phyloP scores from a whole-genome alignment of 1,284 basidiomycete genomes.

The Fereydounia khargensis region DNA sequence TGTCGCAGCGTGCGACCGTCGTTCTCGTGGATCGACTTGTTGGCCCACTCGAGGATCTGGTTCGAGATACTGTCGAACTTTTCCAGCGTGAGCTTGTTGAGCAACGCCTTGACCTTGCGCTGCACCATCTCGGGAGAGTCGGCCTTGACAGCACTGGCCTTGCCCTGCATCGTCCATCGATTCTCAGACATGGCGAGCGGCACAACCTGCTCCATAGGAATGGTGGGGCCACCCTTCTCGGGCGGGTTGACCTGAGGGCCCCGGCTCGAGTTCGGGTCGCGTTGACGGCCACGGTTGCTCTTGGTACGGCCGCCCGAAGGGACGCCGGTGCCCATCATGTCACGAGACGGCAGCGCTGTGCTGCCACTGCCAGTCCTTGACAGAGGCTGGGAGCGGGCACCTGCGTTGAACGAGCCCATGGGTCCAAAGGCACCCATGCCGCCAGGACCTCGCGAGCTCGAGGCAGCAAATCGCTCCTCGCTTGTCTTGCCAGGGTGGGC shows the following conservation, averaged over 20 bases:
- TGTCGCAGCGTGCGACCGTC: conserved; percentile 91
- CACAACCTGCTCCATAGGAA: conserved; percentile 64
- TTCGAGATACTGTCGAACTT: conserved; percentile 92
- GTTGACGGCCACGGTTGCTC: conserved; percentile 52
- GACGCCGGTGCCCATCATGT: conserved; percentile 55
- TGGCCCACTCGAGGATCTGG: conserved; percentile 90
- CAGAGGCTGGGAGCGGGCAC: conserved; percentile 48
- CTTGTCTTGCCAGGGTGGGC: conserved; percentile 50
- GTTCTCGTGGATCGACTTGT: conserved; percentile 86
- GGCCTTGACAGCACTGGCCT: conserved; percentile 46
- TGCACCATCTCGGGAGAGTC: conserved; percentile 81
- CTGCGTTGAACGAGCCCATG: conserved; percentile 52
- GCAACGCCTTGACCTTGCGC: conserved; percentile 85
- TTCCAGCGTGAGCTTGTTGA: conserved; percentile 97
- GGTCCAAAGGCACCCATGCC: conserved; percentile 48
- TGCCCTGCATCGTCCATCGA: conserved; percentile 67
- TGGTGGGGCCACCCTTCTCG: conserved; percentile 57
- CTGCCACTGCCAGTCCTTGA: conserved; percentile 55
- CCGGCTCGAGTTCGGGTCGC: conserved; percentile 43
- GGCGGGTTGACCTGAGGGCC: conserved; percentile 53
- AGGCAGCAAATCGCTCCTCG: conserved; percentile 55
- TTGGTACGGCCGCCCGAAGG: conserved; percentile 49
- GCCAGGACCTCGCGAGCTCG: conserved; percentile 19
- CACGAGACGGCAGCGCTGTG: conserved; percentile 50
- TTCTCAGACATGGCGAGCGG: conserved; percentile 77